These are phyloP conservation scores for Allomyces arbusculus DNA, from an alignment of 192 early-diverging fungal species.

Conservation along the genomic window DNA sequence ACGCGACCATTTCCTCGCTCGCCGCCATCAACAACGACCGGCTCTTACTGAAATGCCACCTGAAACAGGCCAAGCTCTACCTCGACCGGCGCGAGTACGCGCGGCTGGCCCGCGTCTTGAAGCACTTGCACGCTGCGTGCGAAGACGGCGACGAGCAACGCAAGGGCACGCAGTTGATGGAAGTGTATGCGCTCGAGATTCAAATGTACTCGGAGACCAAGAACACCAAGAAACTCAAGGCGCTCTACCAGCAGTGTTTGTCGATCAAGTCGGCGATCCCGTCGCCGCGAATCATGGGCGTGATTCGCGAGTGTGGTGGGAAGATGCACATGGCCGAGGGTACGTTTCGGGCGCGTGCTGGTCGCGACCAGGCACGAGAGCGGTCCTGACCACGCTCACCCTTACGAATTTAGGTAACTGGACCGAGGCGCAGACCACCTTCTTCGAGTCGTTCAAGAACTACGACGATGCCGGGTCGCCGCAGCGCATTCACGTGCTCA, in stretches of 20 bases:
- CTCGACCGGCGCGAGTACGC: conserved; percentile 60
- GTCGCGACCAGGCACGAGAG: not conserved
- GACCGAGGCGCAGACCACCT: conserved; percentile 77
- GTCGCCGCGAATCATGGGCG: conserved; percentile 88
- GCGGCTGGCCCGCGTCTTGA: conserved; percentile 18
- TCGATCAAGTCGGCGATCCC: conserved; percentile 82
- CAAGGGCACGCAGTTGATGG: conserved; percentile 80
- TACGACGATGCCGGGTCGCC: conserved; percentile 91
- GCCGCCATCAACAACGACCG: conserved; percentile 73
- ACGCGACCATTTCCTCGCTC: conserved; percentile 45
- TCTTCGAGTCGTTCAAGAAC: conserved; percentile 95
- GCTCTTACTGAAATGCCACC: conserved; percentile 65
- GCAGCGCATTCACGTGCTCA: conserved; percentile 79
- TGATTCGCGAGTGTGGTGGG: conserved; percentile 90
- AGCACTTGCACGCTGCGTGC: not conserved
- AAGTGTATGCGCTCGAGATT: conserved; percentile 87
- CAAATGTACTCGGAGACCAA: conserved; percentile 85
- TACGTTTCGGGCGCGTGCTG: conserved; percentile 9
- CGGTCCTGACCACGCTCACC: not conserved
- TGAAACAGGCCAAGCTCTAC: conserved; percentile 69
- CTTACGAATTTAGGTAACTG: conserved; percentile 41
- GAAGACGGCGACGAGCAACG: conserved; percentile 47
- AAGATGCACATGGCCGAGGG: conserved; percentile 95
- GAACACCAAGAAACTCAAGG: conserved; percentile 74
- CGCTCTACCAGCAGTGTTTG: conserved; percentile 70